These are phyloP conservation scores for Pseudotsuga menziesii DNA, from an alignment of 75 land plant species.

Conservation along the genomic window DNA sequence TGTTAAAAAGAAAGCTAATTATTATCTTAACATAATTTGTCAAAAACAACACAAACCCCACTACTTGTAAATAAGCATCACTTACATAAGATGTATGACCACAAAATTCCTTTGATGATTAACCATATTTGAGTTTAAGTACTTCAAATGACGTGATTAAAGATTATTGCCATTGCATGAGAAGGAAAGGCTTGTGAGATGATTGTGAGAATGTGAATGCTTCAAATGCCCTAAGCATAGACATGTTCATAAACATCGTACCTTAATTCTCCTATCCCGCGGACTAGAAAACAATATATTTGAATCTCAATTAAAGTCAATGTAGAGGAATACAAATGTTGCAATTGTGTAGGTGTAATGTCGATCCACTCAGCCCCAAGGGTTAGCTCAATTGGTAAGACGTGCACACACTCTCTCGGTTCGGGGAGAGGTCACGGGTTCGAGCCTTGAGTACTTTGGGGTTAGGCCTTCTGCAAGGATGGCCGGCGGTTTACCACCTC, in stretches of 20 bases:
- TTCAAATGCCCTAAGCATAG: constrained; percentile 84
- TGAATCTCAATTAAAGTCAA: constrained; percentile 34
- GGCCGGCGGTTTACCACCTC: too few relatives aligned
- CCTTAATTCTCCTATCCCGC: constrained; percentile 55
- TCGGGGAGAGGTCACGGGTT: too few relatives aligned
- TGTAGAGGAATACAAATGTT: constrained; percentile 15
- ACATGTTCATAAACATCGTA: constrained; percentile 86
- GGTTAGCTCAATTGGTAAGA: too few relatives aligned
- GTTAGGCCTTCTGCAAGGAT: too few relatives aligned
- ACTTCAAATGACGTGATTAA: constrained; percentile 92
- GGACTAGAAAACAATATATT: constrained; percentile 43
- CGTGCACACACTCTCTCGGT: too few relatives aligned
- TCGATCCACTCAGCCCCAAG: too few relatives aligned
- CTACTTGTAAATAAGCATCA: constrained; percentile 77
- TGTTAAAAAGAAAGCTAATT: too few relatives aligned
- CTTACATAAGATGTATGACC: constrained; percentile 92
- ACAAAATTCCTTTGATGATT: constrained; percentile 81
- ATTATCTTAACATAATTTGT: too few relatives aligned
- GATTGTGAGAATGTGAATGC: constrained; percentile 77
- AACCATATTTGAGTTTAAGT: constrained; percentile 90
- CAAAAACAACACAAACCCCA: constrained; percentile 40
- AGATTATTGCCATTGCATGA: constrained; percentile 83
- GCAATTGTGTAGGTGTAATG: too few relatives aligned
- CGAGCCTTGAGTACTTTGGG: too few relatives aligned
- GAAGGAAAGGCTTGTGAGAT: constrained; percentile 80